phyloP scores from a whole-genome alignment of 768 basidiomycete species.

The Boletus edulis region DNA sequence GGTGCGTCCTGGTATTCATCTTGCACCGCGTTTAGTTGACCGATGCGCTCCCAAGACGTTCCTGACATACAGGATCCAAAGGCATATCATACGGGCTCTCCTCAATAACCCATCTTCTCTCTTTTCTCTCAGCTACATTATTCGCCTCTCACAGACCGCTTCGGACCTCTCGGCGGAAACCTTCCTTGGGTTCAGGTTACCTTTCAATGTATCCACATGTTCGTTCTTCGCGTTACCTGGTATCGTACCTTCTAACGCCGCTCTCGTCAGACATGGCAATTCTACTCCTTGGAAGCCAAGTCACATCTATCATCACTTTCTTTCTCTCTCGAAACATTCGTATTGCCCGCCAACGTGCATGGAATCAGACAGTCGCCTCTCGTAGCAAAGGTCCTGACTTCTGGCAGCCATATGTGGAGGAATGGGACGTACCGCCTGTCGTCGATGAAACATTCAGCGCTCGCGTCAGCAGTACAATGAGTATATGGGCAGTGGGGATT shows the following conservation, averaged over 20 bases:
- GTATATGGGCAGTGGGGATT: slow-evolving; percentile 13
- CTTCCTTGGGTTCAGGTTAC: slow-evolving; percentile 61
- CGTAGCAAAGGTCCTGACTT: slow-evolving; percentile 80
- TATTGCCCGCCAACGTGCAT: slow-evolving; percentile 73
- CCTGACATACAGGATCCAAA: slow-evolving; percentile 71
- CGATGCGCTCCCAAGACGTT: slow-evolving; percentile 42
- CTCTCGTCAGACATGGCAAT: slow-evolving; percentile 61
- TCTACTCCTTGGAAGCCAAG: slow-evolving; percentile 69
- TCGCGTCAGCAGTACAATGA: slow-evolving; percentile 10
- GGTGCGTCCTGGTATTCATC: not conserved
- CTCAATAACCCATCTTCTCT: slow-evolving; percentile 27
- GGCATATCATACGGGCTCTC: slow-evolving; percentile 50
- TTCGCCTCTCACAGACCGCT: slow-evolving; percentile 28
- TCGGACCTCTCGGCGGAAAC: slow-evolving; percentile 42
- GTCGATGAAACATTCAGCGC: slow-evolving; percentile 32
- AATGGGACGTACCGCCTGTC: slow-evolving; percentile 64
- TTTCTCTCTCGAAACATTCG: slow-evolving; percentile 84
- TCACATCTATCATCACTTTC: slow-evolving; percentile 73
- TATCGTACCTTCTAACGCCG: not conserved
- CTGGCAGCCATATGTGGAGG: slow-evolving; percentile 82
- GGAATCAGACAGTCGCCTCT: slow-evolving; percentile 80
- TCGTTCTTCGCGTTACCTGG: slow-evolving; percentile 6
- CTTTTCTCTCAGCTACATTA: slow-evolving; percentile 25
- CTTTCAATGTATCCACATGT: slow-evolving; percentile 75
- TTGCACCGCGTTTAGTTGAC: slow-evolving; percentile 23